Base-by-base conservation (phyloP, 495 filamentous ascomycete species). In the Hypoxylon cercidicola region DNA sequence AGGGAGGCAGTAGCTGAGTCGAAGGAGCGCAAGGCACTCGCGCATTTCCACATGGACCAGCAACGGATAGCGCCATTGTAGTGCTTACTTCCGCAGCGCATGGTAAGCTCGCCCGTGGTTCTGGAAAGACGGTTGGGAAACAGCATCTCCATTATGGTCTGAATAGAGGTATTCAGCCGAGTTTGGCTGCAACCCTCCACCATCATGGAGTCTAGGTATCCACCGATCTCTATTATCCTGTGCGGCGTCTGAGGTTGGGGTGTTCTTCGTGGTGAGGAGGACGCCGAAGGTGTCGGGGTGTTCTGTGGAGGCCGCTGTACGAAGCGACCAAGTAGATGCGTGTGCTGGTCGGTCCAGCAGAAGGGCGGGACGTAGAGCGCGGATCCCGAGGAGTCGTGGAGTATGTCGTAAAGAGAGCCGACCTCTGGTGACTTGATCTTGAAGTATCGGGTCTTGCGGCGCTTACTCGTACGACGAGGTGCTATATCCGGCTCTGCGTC, bases 391-490 rank as follows among this genome's bases (percentile, higher is more conserved):
- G 82, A 19, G 34, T 80, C 72, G 53, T 77, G 74, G 62, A 83
- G 74, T 56, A 78, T 81, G 63, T 80, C 79, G 55, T 80, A 81
- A 21, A 83, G 59, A 3, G 81, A 83, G 20, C 79, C 78, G 10
- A 67, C 60, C 44, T 79, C 71, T 19, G 80, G 76, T 1, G 65
- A 62, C 12, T 62, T 72, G 16, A 74, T 58, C 46, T 35, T 66
- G 46, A 44, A 62, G 40, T 9, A 37, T 15, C 13, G n/a, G 16
- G 74, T 54, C 49, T 28, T 66, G 39, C 44, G 66, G 40, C 18
- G 30, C 21, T 20, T 50, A 13, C 4, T 51, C 34, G 13, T 56
- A 18, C 43, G 68, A 39, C 52, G 28, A 34, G 28, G 37, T 25
- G 64, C 58, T 63, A 62, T 3, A 15, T 19, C 16, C 3, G 3